phyloP scores from a whole-genome alignment of 2,329 filamentous ascomycete genomes.

The Ascochyta koolunga region DNA sequence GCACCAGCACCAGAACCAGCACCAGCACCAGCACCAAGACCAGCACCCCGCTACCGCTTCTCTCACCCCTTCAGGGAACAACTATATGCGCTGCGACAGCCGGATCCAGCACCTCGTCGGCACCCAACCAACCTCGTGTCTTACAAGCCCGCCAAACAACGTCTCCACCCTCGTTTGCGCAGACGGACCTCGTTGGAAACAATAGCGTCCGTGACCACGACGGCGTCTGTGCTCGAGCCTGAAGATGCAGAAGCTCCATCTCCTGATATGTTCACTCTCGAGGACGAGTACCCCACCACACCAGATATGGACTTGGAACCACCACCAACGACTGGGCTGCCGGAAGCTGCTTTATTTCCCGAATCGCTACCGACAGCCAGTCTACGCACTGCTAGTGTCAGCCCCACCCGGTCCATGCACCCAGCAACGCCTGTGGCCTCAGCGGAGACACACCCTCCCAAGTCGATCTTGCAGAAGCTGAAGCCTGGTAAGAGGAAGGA shows the following conservation, averaged over 20 bases:
- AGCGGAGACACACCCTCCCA: slow-evolving; percentile 22
- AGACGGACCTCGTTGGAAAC: slow-evolving; percentile 41
- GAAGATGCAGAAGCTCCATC: slow-evolving; percentile 22
- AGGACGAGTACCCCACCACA: slow-evolving; percentile 9
- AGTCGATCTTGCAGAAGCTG: slow-evolving; percentile 30
- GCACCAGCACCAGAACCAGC: slow-evolving; percentile 8
- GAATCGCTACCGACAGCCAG: slow-evolving; percentile 15
- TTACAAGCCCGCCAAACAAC: slow-evolving; percentile 26
- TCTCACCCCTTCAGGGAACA: slow-evolving; percentile 21
- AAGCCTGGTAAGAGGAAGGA: slow-evolving; percentile 18
- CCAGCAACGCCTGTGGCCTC: slow-evolving; percentile 20
- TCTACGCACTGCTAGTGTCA: slow-evolving; percentile 8
- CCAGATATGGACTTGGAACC: slow-evolving; percentile 5
- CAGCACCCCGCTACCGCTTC: slow-evolving; percentile 5
- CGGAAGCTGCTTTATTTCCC: slow-evolving; percentile 1
- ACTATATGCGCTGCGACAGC: slow-evolving; percentile 6
- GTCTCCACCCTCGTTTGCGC: slow-evolving; percentile 27
- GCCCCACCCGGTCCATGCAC: slow-evolving; percentile 19
- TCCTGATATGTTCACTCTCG: slow-evolving; percentile 21
- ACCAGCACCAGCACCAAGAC: slow-evolving; percentile 4
- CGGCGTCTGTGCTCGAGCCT: slow-evolving; percentile 22
- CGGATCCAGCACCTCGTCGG: slow-evolving; percentile 19
- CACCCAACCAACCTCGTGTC: slow-evolving; percentile 26
- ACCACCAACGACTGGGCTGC: slow-evolving; percentile 2
- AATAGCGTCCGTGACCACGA: slow-evolving; percentile 39